Evolutionary conservation across 805 yeast genomes (phyloP).

Genomic region (Kregervanrija pseudodelftensis): DNA sequence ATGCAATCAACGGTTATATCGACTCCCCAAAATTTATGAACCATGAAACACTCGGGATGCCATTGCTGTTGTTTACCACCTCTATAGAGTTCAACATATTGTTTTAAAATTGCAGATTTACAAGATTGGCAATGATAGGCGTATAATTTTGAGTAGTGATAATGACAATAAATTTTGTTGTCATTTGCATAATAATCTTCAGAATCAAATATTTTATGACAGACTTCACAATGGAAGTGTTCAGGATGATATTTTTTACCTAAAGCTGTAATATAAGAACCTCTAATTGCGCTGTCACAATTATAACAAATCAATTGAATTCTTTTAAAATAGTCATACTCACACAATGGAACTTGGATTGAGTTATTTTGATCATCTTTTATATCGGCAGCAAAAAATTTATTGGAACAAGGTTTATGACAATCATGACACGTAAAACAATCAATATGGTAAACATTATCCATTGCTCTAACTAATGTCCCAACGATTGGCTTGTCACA

Average conservation of each 20-base stretch:
- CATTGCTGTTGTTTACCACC: conserved; percentile 93
- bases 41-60: conserved; percentile 99
- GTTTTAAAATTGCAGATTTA: conserved; percentile 82
- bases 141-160: conserved; percentile 77
- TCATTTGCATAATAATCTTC: conserved; percentile 90
- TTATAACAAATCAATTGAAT: conserved; percentile 79
- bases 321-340: conserved; percentile 83
- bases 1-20: conserved; percentile 57
- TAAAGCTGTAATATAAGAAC: conserved; percentile 89
- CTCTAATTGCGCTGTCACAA: conserved; percentile 81
- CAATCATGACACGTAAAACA: conserved; percentile 89
- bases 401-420: conserved; percentile 69
- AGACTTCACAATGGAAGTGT: conserved; percentile 87
- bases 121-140: conserved; percentile 95
- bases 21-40: conserved; percentile 94
- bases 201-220: conserved; percentile 81
- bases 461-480: conserved; percentile 83
- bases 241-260: conserved; percentile 91
- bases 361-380: conserved; percentile 17
- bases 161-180: conserved; percentile 79
- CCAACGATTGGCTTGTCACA: conserved; percentile 53
- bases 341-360: conserved; percentile 67
- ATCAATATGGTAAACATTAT: conserved; percentile 71
- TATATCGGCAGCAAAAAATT: conserved; percentile 77
- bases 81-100: conserved; percentile 84